These are phyloP conservation scores for Bryoerythrophyllum caledonicum DNA, from an alignment of 225 moss, liverwort and hornwort species.

Conservation along the genomic window DNA sequence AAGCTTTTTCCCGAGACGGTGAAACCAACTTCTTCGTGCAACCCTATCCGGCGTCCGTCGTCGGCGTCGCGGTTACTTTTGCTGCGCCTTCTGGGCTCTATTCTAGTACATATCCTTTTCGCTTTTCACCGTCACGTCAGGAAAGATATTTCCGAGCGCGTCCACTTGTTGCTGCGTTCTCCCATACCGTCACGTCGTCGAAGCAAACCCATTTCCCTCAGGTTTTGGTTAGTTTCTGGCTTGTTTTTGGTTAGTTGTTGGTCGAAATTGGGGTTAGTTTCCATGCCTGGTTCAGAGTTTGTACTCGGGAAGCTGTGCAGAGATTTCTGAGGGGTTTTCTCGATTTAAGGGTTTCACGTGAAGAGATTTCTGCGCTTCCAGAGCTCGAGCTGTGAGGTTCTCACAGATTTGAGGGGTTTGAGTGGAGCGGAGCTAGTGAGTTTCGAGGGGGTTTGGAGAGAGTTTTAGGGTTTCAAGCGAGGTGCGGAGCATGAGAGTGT, in stretches of 20 bases:
- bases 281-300: not conserved
- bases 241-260: not conserved
- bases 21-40: not conserved
- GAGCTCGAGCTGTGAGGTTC: not conserved
- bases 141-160: not conserved
- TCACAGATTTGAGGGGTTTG: not conserved
- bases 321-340: not conserved
- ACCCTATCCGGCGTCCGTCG: not conserved
- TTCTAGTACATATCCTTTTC: too few species aligned
- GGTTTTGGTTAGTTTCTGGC: not conserved
- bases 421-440: not conserved
- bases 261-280: not conserved
- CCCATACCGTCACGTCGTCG: not conserved
- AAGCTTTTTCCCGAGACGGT: not conserved
- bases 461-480: too few species aligned
- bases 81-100: too few species aligned
- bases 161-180: not conserved
- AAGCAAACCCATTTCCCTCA: not conserved
- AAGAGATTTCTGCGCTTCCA: too few species aligned
- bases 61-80: too few species aligned
- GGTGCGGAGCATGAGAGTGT: slow-evolving; percentile 21
- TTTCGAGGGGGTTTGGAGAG: too few species aligned
- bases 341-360: not conserved
- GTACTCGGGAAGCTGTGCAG: not conserved
- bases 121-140: too few species aligned